Evolutionary conservation across 2,329 filamentous ascomycete genomes (phyloP), one percentile per base, ranked within the genome.

Genomic region (Sclerotinia nivalis): DNA sequence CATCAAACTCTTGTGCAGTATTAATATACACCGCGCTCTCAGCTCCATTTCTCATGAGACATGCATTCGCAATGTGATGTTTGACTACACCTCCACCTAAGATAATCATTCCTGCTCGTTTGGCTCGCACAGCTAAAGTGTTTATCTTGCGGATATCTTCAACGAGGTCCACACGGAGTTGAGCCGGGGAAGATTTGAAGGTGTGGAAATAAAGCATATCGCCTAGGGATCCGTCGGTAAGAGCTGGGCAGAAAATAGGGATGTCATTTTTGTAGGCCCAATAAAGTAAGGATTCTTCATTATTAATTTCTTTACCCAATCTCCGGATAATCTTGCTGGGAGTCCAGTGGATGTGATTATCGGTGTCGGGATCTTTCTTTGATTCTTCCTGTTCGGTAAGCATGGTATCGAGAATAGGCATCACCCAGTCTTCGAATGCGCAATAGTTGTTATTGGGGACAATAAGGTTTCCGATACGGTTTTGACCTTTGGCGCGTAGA

Each of bases 191-290:
- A 0, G 92, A 82, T 80, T 95, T 96, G 87, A 93, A 99, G 0
- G 94, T 97, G 82, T 99, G 95, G 80, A 99, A 98, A 82, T 97
- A 98, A 54, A 99, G 85, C 96, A 99, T 99, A 80, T 99, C 96
- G 7, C 96, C 96, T 28, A 99, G 82, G 75, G 93, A 97, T 25
- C 96, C 96, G 78, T 99, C 96, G 0, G 96, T 99, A 76, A 99
- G 83, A 8, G 96, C 96, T 0, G 96, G 96, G 78, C 95, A 98
- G 83, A 99, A 99, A 22, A 99, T 91, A 0, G 96, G 96, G 70
- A 99, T 98, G 79, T 96, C 85, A 82, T 99, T 98, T 82, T 94
- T 96, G 83, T 91, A 96, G 0, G 95, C 95, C 96, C 96, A 99
- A 83, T 98, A 78, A 80, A 94, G 96, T 31, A 98, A 93, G 0